Evolutionary conservation across 768 basidiomycete species (phyloP), one percentile per base, ranked within the genome.

Genomic region (Fomitopsis pulvina): DNA sequence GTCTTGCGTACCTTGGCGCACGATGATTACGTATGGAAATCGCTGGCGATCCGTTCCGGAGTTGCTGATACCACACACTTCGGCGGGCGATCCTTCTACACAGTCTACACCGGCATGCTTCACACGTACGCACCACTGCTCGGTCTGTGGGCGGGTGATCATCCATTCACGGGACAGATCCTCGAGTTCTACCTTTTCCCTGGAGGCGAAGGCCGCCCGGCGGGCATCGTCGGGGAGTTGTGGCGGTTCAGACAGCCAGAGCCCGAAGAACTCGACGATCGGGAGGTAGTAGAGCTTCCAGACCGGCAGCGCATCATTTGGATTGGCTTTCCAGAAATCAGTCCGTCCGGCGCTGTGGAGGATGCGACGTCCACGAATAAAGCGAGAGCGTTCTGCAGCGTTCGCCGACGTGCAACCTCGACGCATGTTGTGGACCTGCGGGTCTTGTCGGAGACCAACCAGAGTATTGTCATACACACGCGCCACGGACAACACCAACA

Each of bases 141-240:
- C 7, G 57, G 57, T 11, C 24, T 55, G 1, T 58, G 57, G 57
- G 57, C 57, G 16, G 50, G 54, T 21, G 57, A 58, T 27, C 42
- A 53, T 41, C 48, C 57, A 2, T 58, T 52, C 41, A 52, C 54
- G n/a, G 57, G 57, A 16, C 26, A 41, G 11, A 39, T 58, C 40
- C 52, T 58, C 47, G 49, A 58, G 16, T 40, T 58, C 10, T 18
- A 27, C 4, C 34, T 55, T 5, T 28, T 49, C 22, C n/a, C 32
- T 1, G 52, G 54, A 12, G 25, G 37, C 25, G 2, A 30, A 5
- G 2, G 30, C 8, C 24, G 14, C 2, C 43, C 21, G 27, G 49
- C 52, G 16, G 52, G 57, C 1, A 58, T 58, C 40, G 38, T 53
- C 6, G 51, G 52, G 4, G 48, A 51, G 20, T 9, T 47, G 20